phyloP scores from a whole-genome alignment of 1,284 basidiomycete genomes.

The Flammula alnicola region DNA sequence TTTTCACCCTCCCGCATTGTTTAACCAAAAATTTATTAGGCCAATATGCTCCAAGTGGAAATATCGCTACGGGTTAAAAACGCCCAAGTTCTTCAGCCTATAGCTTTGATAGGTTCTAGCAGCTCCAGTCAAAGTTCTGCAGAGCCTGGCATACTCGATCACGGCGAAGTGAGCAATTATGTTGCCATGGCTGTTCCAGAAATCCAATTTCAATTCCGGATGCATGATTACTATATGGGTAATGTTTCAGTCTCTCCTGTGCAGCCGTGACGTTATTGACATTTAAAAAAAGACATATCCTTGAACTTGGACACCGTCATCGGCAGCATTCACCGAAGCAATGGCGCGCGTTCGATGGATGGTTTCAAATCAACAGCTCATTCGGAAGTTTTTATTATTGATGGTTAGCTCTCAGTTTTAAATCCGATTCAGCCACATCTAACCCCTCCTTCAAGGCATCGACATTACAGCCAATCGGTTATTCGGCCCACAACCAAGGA shows the following conservation, averaged over 20 bases:
- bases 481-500: slow-evolving; percentile 87
- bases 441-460: slow-evolving; percentile 53
- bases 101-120: slow-evolving; percentile 71
- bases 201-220: slow-evolving; percentile 75
- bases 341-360: neutral
- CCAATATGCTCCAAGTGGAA: slow-evolving; percentile 81
- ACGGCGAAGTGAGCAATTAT: slow-evolving; percentile 45
- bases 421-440: slow-evolving; percentile 28
- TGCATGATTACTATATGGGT: slow-evolving; percentile 91
- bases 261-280: neutral
- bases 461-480: slow-evolving; percentile 83
- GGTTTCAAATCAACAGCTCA: neutral
- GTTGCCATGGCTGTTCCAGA: slow-evolving; percentile 66
- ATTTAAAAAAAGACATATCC: slow-evolving; percentile 67
- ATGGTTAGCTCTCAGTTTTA: slow-evolving; percentile 48
- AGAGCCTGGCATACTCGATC: slow-evolving; percentile 4
- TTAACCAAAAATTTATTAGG: slow-evolving; percentile 46
- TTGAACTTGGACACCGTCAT: slow-evolving; percentile 70
- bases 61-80: slow-evolving; percentile 61
- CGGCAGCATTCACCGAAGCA: slow-evolving; percentile 49
- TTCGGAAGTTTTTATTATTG: slow-evolving; percentile 57
- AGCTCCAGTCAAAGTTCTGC: neutral
- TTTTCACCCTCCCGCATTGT: neutral
- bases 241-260: slow-evolving; percentile 25
- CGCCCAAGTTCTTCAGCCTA: slow-evolving; percentile 68